Conservation (phyloP, 306 rosid genomes). For the Sicyos edulis region DNA sequence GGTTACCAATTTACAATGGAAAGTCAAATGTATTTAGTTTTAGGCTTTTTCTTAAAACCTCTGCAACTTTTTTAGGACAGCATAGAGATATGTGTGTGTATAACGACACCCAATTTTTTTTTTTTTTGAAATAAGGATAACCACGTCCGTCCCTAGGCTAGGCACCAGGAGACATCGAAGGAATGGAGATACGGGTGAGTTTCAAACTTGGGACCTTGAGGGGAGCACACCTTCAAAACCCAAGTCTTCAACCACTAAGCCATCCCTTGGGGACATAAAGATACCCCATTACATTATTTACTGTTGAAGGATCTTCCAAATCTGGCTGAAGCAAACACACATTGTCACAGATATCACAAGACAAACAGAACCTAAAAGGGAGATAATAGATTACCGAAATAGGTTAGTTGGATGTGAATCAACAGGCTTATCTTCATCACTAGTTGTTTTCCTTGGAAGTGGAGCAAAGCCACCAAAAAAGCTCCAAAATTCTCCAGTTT, state of each 20-base stretch:
- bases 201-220: too few relatives aligned
- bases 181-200: too few relatives aligned
- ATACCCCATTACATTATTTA: too few relatives aligned
- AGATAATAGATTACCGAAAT: slow-evolving; percentile 56
- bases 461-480: slow-evolving; percentile 99
- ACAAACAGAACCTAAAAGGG: neutral
- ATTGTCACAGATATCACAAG: too few relatives aligned
- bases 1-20: slow-evolving; percentile 5
- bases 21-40: neutral
- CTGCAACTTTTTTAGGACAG: neutral
- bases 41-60: neutral
- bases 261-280: too few relatives aligned
- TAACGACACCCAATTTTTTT: too few relatives aligned
- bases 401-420: slow-evolving; percentile 62
- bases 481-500: slow-evolving; percentile 94
- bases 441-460: slow-evolving; percentile 73
- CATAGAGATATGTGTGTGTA: neutral
- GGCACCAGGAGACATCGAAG: too few relatives aligned
- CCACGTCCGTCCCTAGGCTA: too few relatives aligned
- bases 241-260: too few relatives aligned
- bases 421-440: slow-evolving; percentile 46
- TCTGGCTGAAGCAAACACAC: too few relatives aligned
- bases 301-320: neutral
- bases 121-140: too few relatives aligned
- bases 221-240: too few relatives aligned